Base-by-base conservation (phyloP, 1,139 yeast species). In the Candida gigantensis region DNA sequence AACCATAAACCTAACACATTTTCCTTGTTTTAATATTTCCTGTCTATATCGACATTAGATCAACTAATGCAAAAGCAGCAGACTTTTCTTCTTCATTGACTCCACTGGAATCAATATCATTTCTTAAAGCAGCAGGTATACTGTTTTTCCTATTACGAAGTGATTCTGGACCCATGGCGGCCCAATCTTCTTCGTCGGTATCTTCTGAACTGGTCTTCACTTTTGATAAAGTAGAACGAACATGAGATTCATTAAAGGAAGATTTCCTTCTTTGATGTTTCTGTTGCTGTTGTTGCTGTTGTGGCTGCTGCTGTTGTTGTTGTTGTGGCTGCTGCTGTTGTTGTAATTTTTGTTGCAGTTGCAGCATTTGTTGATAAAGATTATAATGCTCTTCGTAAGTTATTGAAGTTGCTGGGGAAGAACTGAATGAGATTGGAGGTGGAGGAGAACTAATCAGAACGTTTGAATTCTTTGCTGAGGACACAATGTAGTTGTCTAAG, bases 111-210 rank as follows among this genome's bases (percentile, higher is more conserved):
- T 24, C 34, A 30, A 30, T 30, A 30, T 30, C 32, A 30, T 30
- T 42, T 32, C 34, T 39, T 41, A 34, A 37, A 21, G 32, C 32
- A 14, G 32, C 32, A 21, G 32, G 32, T 10, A 30, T 30, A 21
- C 26, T 25, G 16, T 24, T 30, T 32, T 34, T 35, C 10, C 57
- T 60, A 27, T 62, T 68, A 33, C 84, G 60, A 36, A 82, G 58
- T 30, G 73, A 62, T 32, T 73, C 83, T 0, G 96, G 88, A 1
- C 96, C 97, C 37, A 89, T 83, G 0, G 88, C 68, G 44, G 81
- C 86, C 97, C 97, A 89, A 60, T 89, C 97, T 58, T 89, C 97
- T 55, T 90, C 97, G 60, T 89, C 97, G 0, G 96, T 87, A 51
- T 86, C 49, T 24, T 37, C 37, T 5, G 40, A 32, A 18, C 32